A percentile compares a stretch with the other conserved stretches of the same genome.
Conservation (phyloP, 257 asterid species). For the Nicotiana tomentosiformis region DNA sequence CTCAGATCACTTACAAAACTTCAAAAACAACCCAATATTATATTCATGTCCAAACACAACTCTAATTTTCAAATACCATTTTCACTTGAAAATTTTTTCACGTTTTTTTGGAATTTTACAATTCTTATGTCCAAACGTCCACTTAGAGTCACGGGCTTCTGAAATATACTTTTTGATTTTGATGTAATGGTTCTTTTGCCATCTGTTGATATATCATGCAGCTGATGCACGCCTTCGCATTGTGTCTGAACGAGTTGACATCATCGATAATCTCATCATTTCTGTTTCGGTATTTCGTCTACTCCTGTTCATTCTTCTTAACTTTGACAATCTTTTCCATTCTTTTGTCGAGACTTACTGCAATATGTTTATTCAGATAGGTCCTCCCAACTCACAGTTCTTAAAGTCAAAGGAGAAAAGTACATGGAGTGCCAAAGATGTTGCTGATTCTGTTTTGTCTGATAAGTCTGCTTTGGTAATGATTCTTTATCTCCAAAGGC, state of each 20-base stretch:
- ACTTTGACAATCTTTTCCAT: neutral
- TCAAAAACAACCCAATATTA: too few species aligned
- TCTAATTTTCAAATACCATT: too few species aligned
- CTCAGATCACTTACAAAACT: too few species aligned
- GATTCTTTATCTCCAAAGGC: neutral
- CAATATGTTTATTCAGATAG: conserved; percentile 58
- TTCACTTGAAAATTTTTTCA: too few species aligned
- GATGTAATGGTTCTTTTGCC: conserved; percentile 9
- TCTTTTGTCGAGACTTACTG: conserved; percentile 6
- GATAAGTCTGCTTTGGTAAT: conserved; percentile 95
- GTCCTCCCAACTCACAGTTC: conserved; percentile 79
- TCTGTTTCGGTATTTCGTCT: conserved; percentile 70
- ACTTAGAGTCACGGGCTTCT: neutral
- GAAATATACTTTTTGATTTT: neutral
- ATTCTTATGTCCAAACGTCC: too few species aligned
- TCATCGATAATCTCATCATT: conserved; percentile 73
- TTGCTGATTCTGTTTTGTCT: conserved; percentile 84
- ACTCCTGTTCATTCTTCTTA: neutral
- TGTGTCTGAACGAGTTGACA: conserved; percentile 97
- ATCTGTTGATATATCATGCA: conserved; percentile 33
- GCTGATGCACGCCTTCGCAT: conserved; percentile 99
- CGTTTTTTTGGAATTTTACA: too few species aligned
- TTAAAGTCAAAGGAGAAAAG: conserved; percentile 74
- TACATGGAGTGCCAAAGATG: conserved; percentile 81
- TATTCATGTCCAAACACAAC: too few species aligned